Base-by-base conservation (phyloP, 768 basidiomycete genomes). In the Xerocomus spinulosus region DNA sequence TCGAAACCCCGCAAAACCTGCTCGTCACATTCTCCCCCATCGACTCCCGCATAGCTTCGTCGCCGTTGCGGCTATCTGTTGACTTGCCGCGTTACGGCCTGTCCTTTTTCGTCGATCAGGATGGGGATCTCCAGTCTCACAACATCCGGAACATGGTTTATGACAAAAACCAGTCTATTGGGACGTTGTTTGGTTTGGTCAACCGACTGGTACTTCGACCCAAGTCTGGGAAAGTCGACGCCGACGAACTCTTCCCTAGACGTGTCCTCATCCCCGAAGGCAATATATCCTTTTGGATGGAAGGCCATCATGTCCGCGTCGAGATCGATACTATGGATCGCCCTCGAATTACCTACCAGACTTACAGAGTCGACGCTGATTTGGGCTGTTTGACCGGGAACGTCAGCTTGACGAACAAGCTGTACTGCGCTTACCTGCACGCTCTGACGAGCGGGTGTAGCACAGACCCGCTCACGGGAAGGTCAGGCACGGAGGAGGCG, bases 171-270 rank as follows among this genome's bases (percentile, higher is more conserved):
- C 78, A 78, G 48, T 73, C 66, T 1, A 59, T 60, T 2, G 74
- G 75, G 1, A 71, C 74, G 1, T 58, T 80, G 55, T 67, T 76
- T 32, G 79, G 78, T 14, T 54, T 80, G 28, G 32, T 39, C 29
- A 70, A 61, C 28, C 68, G 60, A 30, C 70, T 76, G 15, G 64
- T 79, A 5, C 66, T 78, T 34, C 65, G 73, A 13, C 57, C 55
- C 39, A 62, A 53, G 14, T 2, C 15, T 13, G 38, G n/a, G 26
- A n/a, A 18, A 10, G 9, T 30, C 20, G 15, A 14, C 0, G 29
- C 33, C 0, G 43, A 35, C 0, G 53, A 52, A 20, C 39, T 55
- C n/a, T 13, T 50, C 6, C 51, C 50, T 1, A 49, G 65, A 14
- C 50, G 46, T 8, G 62, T 78, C 26, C 57, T 78, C 32, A 62